Evolutionary conservation across 345 rosid species (phyloP).

Genomic region (Eucalyptus coolabah): DNA sequence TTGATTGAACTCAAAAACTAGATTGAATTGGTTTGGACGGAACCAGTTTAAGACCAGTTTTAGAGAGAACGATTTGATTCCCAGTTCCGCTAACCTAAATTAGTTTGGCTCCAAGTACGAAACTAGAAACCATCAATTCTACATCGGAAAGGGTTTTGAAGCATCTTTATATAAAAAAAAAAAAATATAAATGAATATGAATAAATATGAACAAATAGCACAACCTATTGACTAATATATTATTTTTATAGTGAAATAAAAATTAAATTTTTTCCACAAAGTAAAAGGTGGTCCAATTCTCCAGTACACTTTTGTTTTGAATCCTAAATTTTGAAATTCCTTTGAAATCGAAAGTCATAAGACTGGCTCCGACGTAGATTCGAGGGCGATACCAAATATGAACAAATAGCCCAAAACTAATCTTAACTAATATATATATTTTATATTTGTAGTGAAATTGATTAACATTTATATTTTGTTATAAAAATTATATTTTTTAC

Average conservation of each 20-base stretch:
- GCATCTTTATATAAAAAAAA: not conserved
- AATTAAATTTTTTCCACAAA: not conserved
- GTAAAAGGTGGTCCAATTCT: not conserved
- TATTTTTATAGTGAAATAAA: not conserved
- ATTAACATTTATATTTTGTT: no score
- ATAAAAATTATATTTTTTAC: no score
- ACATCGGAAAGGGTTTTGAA: accelerated
- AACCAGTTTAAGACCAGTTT: accelerated
- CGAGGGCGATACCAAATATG: no score
- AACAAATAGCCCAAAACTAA: accelerated
- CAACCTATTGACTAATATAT: not conserved
- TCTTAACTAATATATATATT: no score
- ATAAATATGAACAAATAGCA: not conserved
- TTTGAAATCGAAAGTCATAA: no score
- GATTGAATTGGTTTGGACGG: accelerated
- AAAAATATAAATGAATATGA: no score
- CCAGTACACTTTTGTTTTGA: accelerated
- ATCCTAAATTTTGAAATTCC: not conserved
- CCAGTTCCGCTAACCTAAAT: accelerated
- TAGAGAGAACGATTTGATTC: not conserved
- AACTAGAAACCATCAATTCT: not conserved
- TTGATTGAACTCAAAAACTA: not conserved
- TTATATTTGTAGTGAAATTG: not conserved
- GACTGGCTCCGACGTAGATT: accelerated
- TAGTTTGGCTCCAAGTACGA: accelerated